Evolutionary conservation across 2,329 filamentous ascomycete genomes (phyloP).

Genomic region (Zasmidium citrigriseum): DNA sequence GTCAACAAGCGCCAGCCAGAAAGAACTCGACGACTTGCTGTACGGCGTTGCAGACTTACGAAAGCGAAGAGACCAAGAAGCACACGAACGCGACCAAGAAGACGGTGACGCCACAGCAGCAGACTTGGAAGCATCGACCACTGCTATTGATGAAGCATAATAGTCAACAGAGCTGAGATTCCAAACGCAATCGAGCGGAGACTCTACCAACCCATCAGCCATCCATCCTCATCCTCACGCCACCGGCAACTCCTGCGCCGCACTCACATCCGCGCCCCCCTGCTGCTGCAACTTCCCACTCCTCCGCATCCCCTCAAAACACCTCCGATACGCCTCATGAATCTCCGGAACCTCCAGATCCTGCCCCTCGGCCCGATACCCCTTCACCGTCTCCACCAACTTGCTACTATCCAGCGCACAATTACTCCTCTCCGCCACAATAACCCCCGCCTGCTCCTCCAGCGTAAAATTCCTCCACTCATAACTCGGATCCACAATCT

Average conservation of each 20-base stretch:
- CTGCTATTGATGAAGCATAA: not conserved
- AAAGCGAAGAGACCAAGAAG: constrained; percentile 41
- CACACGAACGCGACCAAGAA: constrained; percentile 3
- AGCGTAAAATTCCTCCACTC: constrained; percentile 67
- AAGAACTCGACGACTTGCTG: constrained; percentile 45
- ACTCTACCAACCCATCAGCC: not conserved
- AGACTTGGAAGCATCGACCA: too few species aligned
- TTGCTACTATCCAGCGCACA: constrained; percentile 64
- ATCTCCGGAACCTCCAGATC: constrained; percentile 61
- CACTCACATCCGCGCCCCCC: constrained; percentile 5
- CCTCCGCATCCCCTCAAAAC: constrained; percentile 61
- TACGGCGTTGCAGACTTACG: constrained; percentile 52
- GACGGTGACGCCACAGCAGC: not conserved
- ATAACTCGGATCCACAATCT: constrained; percentile 62
- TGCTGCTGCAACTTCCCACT: constrained; percentile 12
- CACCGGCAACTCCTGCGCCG: not conserved
- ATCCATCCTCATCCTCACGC: not conserved
- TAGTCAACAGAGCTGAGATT: too few species aligned
- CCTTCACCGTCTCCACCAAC: constrained; percentile 59
- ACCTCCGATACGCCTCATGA: constrained; percentile 61
- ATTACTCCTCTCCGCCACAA: constrained; percentile 68
- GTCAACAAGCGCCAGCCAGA: constrained; percentile 11
- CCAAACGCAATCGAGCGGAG: not conserved
- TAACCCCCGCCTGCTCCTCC: constrained; percentile 66
- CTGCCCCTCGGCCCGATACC: constrained; percentile 46